Evolutionary conservation across 2,329 filamentous ascomycete genomes (phyloP).

Genomic region (Bipolaris sorokiniana): DNA sequence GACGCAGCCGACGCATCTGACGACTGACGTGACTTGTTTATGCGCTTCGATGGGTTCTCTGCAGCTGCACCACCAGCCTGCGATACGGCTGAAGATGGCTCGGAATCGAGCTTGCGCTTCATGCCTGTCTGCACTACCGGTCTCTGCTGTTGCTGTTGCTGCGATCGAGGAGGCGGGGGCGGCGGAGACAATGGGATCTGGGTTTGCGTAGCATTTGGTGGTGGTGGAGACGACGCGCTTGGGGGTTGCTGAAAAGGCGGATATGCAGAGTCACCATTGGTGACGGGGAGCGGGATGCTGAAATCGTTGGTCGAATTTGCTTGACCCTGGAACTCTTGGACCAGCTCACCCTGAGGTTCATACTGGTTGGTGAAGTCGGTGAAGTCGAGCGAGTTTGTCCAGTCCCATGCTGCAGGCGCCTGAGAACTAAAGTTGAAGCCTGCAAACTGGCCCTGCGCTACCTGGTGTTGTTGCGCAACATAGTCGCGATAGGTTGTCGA

Average conservation of each 20-base stretch:
- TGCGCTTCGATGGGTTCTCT: slow-evolving; percentile 41
- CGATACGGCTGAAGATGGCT: slow-evolving; percentile 36
- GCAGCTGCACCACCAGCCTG: slow-evolving; percentile 23
- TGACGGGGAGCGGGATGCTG: slow-evolving; percentile 44
- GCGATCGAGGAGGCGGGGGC: slow-evolving; percentile 11
- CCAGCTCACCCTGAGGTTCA: slow-evolving; percentile 56
- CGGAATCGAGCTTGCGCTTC: slow-evolving; percentile 48
- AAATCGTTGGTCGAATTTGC: slow-evolving; percentile 44
- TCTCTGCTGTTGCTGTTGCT: slow-evolving; percentile 16
- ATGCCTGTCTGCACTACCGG: slow-evolving; percentile 37
- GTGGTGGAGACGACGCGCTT: slow-evolving; percentile 17
- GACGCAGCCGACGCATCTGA: slow-evolving; percentile 39
- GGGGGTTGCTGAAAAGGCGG: slow-evolving; percentile 29
- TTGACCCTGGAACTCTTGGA: slow-evolving; percentile 45
- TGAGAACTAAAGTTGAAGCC: slow-evolving; percentile 31
- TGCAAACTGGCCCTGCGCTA: slow-evolving; percentile 25
- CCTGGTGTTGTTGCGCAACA: slow-evolving; percentile 25
- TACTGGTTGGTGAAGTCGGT: slow-evolving; percentile 45
- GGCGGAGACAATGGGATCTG: slow-evolving; percentile 36
- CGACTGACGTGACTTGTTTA: slow-evolving; percentile 41
- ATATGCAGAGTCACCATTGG: slow-evolving; percentile 22
- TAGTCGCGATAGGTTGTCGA: slow-evolving; percentile 30
- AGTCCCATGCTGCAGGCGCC: slow-evolving; percentile 47
- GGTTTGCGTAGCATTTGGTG: slow-evolving; percentile 21
- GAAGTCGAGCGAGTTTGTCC: slow-evolving; percentile 46